Base-by-base conservation (phyloP, 352 stramenopile species). In the Phytophthora aleatoria region DNA sequence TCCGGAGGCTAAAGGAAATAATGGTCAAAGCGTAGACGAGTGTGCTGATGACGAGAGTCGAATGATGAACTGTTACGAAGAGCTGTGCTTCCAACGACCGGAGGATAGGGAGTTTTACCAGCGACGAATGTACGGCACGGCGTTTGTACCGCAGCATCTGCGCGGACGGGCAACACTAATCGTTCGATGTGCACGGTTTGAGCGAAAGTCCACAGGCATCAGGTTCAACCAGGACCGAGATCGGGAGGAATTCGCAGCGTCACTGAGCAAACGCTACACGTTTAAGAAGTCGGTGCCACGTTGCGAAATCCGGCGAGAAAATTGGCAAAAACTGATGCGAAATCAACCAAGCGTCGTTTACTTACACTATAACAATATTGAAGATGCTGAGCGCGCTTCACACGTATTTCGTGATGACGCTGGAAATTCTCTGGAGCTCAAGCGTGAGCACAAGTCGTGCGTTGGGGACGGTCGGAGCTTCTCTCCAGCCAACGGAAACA, bases 161-260 rank as follows among this genome's bases (percentile, higher is more conserved):
- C 72, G 70, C 24, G 69, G 63, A 1, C 57, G 53, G 7, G 69
- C 58, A 50, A 83, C 76, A 9, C 35, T 85, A 38, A 72, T 83
- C 16, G 53, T 78, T 53, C 57, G 73, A 20, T 74, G 61, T 24
- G 64, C 73, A 7, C 57, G 58, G 5, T 87, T 79, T 45, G 71
- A 81, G 55, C 78, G 76, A 43, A 83, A 85, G 30, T 83, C 78
- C 20, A 82, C 68, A 2, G 78, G 78, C 16, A 81, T 87, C 27
- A 67, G 67, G 4, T 87, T 87, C 38, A 87, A 87, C 50, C 61
- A 69, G 41, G 69, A 85, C 26, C 76, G 76, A 11, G 78, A 87
- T 31, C 58, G 73, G 28, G 76, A 85, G 11, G 78, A 87, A 30
- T 87, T 85, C 44, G 61, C 62, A 24, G 56, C 58, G 5, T 58